These are phyloP conservation scores for Neurospora sp. DNA, from an alignment of 495 filamentous ascomycete species.

Conservation along the genomic window DNA sequence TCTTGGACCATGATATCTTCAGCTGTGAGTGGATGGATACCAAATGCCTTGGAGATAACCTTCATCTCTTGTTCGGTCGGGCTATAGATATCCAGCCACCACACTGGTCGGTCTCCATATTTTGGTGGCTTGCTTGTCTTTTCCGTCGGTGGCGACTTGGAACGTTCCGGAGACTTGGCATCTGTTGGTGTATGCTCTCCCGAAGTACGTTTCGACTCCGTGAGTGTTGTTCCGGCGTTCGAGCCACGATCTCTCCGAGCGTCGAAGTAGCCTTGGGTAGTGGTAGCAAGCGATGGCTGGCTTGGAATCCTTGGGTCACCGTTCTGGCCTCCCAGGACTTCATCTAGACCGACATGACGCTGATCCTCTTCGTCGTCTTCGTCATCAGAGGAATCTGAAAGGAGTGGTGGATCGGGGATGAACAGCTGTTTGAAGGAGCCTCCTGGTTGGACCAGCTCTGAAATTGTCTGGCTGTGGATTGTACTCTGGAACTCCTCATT, in stretches of 20 bases:
- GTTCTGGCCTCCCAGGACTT: slow-evolving; percentile 15
- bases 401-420: slow-evolving; percentile 42
- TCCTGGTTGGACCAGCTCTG: slow-evolving; percentile 78
- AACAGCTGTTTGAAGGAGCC: slow-evolving; percentile 79
- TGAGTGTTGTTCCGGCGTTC: neutral
- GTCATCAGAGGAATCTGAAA: slow-evolving; percentile 48
- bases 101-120: slow-evolving; percentile 84
- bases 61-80: slow-evolving; percentile 92
- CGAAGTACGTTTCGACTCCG: slow-evolving; percentile 10
- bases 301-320: slow-evolving; percentile 20
- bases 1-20: slow-evolving; percentile 98
- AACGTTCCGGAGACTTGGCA: slow-evolving; percentile 16
- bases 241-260: slow-evolving; percentile 7
- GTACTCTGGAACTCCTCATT: slow-evolving; percentile 92
- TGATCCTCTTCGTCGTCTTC: slow-evolving; percentile 45
- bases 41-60: slow-evolving; percentile 81
- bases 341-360: slow-evolving; percentile 13
- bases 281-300: slow-evolving; percentile 25
- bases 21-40: slow-evolving; percentile 86
- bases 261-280: slow-evolving; percentile 15
- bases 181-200: slow-evolving; percentile 9
- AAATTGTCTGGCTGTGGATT: slow-evolving; percentile 90
- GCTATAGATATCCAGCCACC: slow-evolving; percentile 88
- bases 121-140: slow-evolving; percentile 42
- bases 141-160: slow-evolving; percentile 15